Base-by-base conservation (phyloP, 768 basidiomycete genomes). In the Russula abietina region DNA sequence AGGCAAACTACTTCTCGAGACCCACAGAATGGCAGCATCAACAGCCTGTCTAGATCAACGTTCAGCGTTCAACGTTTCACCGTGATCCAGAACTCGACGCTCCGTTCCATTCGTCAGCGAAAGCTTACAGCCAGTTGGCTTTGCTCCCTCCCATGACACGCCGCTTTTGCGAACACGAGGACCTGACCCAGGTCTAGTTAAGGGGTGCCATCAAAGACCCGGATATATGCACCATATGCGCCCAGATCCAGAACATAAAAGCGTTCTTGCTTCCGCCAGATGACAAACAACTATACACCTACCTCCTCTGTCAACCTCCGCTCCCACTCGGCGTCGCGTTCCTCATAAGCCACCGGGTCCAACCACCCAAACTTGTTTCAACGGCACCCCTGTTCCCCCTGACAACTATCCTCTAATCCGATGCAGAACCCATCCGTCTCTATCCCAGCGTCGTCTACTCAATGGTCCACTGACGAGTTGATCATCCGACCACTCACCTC, bases 401-500 rank as follows among this genome's bases (percentile, higher is more conserved):
- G 24, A 16, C 46, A 22, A 16, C 46, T 12, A 14, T 43, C 41
- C 36, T 6, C 12, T 17, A 26, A 38, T 38, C 4, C 24, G 39
- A 66, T 66, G 65, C 32, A 62, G 36, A 64, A 63, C 65, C 2
- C 56, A 52, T 57, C 55, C n/a, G 11, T 59, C 46, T 50, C 62
- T 46, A 43, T 51, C 17, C 24, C 45, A 17, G 38, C 45, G 2
- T 32, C 51, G 19, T 53, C 55, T 6, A 1, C 30, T 32, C 54
- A 46, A 39, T 55, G 52, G 57, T 38, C 63, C 12, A 51, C 55
- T 48, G 66, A 66, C 17, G 49, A 60, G 33, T 57, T 60, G 48
- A 41, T 58, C 30, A 51, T 67, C 59, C 66, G 66, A 19, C 49
- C 64, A 5, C 66, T 67, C 43, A 58, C 55, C 22, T 60, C 64